Conservation (phyloP, 2,329 filamentous ascomycete genomes). For the Colletotrichum sp. region DNA sequence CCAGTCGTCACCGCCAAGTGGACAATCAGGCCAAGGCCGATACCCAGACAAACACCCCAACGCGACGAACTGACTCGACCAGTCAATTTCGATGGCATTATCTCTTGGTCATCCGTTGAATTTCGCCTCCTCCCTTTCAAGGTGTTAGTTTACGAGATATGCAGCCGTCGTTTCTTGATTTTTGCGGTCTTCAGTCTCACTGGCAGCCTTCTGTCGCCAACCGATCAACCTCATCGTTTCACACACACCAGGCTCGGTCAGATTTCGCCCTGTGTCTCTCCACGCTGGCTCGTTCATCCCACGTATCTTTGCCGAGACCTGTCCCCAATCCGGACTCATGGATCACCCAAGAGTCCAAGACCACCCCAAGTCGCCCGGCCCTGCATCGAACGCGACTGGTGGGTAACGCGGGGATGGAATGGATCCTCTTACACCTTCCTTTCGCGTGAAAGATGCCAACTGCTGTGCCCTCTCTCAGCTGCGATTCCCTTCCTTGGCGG, state of each 20-base stretch:
- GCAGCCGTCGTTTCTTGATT: background rate
- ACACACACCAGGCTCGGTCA: too few species aligned
- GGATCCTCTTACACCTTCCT: constrained; percentile 20
- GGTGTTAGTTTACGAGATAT: background rate
- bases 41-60: constrained; percentile 7
- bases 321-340: background rate
- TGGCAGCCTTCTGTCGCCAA: background rate
- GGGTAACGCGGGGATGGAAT: constrained; percentile 16
- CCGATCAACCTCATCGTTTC: background rate
- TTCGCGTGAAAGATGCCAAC: constrained; percentile 17
- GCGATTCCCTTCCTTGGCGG: constrained; percentile 3
- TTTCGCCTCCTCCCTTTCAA: background rate
- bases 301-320: background rate
- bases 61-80: background rate
- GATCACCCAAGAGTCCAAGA: background rate
- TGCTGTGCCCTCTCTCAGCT: constrained; percentile 2
- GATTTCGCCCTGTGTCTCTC: background rate
- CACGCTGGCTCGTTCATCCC: background rate
- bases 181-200: background rate
- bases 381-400: constrained; percentile 1
- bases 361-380: background rate
- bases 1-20: constrained; percentile 12
- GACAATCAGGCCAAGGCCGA: constrained; percentile 13
- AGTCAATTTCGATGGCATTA: constrained; percentile 3
- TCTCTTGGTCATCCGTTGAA: background rate